phyloP scores from a whole-genome alignment of 257 asterid species.

The Jacaranda copaia region DNA sequence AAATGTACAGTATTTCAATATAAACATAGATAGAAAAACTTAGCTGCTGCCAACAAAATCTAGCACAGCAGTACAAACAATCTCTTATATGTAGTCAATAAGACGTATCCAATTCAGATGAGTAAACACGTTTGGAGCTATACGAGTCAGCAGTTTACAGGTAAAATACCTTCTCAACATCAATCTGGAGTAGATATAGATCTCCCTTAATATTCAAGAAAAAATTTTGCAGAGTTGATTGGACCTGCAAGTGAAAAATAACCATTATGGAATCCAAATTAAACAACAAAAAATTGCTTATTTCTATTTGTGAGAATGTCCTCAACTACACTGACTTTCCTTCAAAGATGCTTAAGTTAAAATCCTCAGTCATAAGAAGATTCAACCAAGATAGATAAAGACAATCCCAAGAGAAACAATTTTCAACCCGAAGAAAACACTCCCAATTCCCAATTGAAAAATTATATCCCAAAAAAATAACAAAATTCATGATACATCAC shows the following conservation, averaged over 20 bases:
- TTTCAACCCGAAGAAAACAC: not conserved
- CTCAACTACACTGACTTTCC: too few relatives aligned
- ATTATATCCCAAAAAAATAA: not conserved
- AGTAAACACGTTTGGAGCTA: not conserved
- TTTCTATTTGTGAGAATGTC: not conserved
- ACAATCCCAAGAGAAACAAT: not conserved
- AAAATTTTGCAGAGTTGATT: constrained; percentile 66
- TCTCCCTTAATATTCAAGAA: constrained; percentile 63
- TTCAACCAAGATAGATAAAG: not conserved
- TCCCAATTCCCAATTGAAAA: not conserved
- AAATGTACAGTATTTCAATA: not conserved
- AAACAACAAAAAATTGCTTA: not conserved
- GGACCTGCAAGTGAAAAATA: constrained; percentile 63
- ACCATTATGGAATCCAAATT: too few relatives aligned
- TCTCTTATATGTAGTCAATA: not conserved
- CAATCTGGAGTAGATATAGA: constrained; percentile 76
- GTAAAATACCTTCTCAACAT: constrained; percentile 61
- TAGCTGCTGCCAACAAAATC: not conserved
- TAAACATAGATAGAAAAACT: not conserved
- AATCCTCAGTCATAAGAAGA: not conserved
- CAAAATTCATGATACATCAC: not conserved
- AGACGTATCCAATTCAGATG: too few relatives aligned
- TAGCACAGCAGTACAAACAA: not conserved
- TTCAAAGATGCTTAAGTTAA: too few relatives aligned
- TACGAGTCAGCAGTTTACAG: not conserved